Conservation (phyloP, 2,329 filamentous ascomycete genomes). For the Apiospora rasikravindrae region DNA sequence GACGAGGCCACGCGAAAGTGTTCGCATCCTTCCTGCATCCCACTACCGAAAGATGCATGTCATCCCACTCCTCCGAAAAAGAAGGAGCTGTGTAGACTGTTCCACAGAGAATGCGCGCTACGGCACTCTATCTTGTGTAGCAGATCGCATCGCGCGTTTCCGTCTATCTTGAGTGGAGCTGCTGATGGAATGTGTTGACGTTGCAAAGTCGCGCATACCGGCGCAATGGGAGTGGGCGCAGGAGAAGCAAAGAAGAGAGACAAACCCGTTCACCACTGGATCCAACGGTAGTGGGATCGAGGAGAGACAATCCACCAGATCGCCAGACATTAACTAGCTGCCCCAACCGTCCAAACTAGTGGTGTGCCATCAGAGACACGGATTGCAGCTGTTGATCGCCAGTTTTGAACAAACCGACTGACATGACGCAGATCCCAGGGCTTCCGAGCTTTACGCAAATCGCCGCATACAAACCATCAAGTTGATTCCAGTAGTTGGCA, state of each 20-base stretch:
- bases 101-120: not conserved
- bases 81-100: not conserved
- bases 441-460: not conserved
- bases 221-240: not conserved
- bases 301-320: slow-evolving; percentile 8
- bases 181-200: not conserved
- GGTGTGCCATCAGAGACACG: slow-evolving; percentile 1
- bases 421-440: not conserved
- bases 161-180: not conserved
- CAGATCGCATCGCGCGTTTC: not conserved
- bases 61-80: not conserved
- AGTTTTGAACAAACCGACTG: not conserved
- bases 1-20: not conserved
- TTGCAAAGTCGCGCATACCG: not conserved
- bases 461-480: not conserved
- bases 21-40: not conserved
- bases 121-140: not conserved
- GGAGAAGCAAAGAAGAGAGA: not conserved
- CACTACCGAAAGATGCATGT: not conserved
- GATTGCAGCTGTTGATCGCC: not conserved
- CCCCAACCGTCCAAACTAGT: slow-evolving; percentile 8
- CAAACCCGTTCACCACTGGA: not conserved
- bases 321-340: not conserved
- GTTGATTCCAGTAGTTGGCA: slow-evolving; percentile 1
- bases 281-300: slow-evolving; percentile 5